Evolutionary conservation across 2,329 filamentous ascomycete species (phyloP).

Genomic region (Fusarium begoniae): DNA sequence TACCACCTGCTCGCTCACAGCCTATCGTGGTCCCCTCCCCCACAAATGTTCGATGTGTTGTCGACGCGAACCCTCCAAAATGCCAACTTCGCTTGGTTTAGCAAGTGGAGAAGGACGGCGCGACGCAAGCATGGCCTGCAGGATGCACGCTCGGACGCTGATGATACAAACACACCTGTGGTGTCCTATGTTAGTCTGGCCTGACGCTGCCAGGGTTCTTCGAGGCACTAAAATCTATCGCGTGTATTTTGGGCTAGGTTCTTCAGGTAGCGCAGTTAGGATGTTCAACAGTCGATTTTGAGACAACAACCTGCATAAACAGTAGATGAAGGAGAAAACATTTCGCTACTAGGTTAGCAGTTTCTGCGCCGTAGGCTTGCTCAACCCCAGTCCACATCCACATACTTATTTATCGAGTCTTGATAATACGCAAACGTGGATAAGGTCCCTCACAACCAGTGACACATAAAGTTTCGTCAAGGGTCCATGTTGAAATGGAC

Average conservation of each 20-base stretch:
- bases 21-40: slow-evolving; percentile 29
- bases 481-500: slow-evolving; percentile 32
- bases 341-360: neutral
- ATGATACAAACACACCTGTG: slow-evolving; percentile 26
- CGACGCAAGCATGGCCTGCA: slow-evolving; percentile 40
- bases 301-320: slow-evolving; percentile 19
- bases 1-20: neutral
- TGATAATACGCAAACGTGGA: neutral
- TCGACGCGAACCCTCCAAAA: slow-evolving; percentile 35
- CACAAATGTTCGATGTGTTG: slow-evolving; percentile 30
- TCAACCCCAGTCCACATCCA: neutral
- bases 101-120: slow-evolving; percentile 31
- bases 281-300: slow-evolving; percentile 23
- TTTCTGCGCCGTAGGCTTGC: slow-evolving; percentile 15
- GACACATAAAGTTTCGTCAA: slow-evolving; percentile 16
- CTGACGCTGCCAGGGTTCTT: slow-evolving; percentile 8
- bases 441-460: neutral
- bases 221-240: slow-evolving; percentile 21
- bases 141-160: slow-evolving; percentile 39
- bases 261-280: slow-evolving; percentile 26
- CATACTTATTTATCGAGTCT: neutral
- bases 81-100: slow-evolving; percentile 23
- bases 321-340: slow-evolving; percentile 8
- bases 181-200: neutral
- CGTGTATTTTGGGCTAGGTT: slow-evolving; percentile 27